phyloP scores from a whole-genome alignment of 2,329 filamentous ascomycete species.

The Neurospora sp. region DNA sequence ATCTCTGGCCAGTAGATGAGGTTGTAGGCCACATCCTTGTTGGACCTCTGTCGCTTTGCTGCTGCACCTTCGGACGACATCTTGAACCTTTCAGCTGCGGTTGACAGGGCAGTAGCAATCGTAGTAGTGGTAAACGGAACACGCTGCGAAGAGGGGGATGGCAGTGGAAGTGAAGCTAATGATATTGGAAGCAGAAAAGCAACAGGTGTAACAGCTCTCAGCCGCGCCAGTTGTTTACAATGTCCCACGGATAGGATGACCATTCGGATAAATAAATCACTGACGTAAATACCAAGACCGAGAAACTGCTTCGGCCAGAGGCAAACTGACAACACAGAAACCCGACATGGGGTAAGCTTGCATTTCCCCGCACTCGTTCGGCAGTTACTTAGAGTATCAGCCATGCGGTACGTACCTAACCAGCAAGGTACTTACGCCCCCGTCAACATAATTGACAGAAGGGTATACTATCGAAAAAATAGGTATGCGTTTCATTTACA shows the following conservation, averaged over 20 bases:
- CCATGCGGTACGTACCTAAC: neutral
- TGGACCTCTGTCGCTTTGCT: constrained; percentile 29
- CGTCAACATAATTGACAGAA: neutral
- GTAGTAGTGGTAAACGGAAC: neutral
- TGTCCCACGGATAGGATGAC: neutral
- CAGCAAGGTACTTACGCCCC: neutral
- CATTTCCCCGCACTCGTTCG: neutral
- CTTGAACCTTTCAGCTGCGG: neutral
- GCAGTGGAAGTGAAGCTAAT: neutral
- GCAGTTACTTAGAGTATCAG: neutral
- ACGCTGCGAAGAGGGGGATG: neutral
- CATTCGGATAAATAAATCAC: neutral
- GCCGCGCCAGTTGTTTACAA: neutral
- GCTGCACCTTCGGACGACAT: constrained; percentile 11
- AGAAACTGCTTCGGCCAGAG: neutral
- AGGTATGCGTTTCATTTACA: neutral
- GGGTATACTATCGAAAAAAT: neutral
- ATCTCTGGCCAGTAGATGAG: constrained; percentile 63
- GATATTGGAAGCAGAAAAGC: neutral
- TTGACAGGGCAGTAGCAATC: neutral
- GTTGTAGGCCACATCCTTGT: constrained; percentile 43
- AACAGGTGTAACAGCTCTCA: neutral
- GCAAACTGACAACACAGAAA: neutral
- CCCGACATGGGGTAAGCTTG: neutral
- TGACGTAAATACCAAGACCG: neutral